Percentiles rank a stretch among this genome's conserved stretches.
Conservation (phyloP, 495 filamentous ascomycete genomes). For the Neurospora discreta region DNA sequence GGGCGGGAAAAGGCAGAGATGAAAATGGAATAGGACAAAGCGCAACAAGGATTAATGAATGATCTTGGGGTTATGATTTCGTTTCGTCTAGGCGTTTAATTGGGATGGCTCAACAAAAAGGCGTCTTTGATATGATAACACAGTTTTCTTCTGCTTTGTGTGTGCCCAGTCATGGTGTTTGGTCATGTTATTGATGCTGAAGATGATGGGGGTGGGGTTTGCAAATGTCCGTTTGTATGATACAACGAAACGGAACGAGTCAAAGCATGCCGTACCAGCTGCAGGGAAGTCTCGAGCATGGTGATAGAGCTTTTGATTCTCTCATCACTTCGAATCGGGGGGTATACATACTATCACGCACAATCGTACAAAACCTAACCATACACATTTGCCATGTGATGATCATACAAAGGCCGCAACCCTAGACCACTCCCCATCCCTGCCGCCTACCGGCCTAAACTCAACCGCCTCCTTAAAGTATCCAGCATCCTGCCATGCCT, state of each 20-base stretch:
- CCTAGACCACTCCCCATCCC: conserved; percentile 46
- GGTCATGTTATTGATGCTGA: not conserved
- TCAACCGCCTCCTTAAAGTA: conserved; percentile 94
- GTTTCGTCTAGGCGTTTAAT: not conserved
- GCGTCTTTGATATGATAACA: not conserved
- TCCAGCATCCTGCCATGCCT: conserved; percentile 75
- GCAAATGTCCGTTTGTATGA: not conserved
- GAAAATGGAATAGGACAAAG: not conserved
- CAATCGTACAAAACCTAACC: not conserved
- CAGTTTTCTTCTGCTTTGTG: not conserved
- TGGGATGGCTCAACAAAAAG: not conserved
- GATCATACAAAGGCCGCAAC: conserved; percentile 50
- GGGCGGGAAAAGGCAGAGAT: too few species aligned
- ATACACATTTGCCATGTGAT: not conserved
- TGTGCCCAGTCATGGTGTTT: not conserved
- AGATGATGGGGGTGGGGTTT: not conserved
- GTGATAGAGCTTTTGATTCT: not conserved
- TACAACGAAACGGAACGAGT: not conserved
- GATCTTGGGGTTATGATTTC: not conserved
- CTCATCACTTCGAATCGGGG: not conserved
- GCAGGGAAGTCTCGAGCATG: not conserved
- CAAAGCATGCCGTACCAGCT: not conserved
- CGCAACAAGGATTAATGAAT: not conserved
- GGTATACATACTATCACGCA: not conserved
- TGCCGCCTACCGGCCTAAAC: conserved; percentile 55